phyloP scores from a whole-genome alignment of 768 basidiomycete genomes.

The Sarcomyxa edulis region DNA sequence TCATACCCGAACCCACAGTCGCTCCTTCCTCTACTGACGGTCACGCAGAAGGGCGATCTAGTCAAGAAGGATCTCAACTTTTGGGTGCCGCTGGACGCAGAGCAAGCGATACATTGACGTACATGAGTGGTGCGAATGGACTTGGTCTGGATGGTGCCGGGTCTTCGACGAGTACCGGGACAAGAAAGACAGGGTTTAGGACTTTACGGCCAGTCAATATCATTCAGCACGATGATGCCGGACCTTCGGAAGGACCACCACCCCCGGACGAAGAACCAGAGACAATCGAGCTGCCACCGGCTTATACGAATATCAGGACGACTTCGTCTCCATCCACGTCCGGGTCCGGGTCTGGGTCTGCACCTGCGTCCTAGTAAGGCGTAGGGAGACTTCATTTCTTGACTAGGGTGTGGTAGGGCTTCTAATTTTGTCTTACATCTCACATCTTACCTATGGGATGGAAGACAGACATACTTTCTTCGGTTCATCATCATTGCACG shows the following conservation, averaged over 20 bases:
- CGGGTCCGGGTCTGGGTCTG: too few species aligned
- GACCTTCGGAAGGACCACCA: conserved; percentile 35
- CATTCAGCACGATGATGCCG: conserved; percentile 83
- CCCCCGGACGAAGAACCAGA: conserved; percentile 43
- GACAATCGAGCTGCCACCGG: conserved; percentile 80
- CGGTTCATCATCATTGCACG: too few species aligned
- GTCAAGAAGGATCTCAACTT: too few species aligned
- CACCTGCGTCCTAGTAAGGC: too few species aligned
- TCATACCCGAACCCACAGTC: conserved; percentile 57
- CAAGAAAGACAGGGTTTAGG: conserved; percentile 41
- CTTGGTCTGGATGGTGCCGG: conserved; percentile 15
- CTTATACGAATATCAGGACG: conserved; percentile 65
- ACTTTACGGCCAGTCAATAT: conserved; percentile 69
- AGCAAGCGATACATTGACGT: conserved; percentile 6
- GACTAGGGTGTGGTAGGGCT: too few species aligned
- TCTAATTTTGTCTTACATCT: too few species aligned
- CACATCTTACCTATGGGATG: too few species aligned
- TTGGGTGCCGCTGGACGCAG: conserved; percentile 17
- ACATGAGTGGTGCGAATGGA: conserved; percentile 9
- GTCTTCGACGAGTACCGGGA: conserved; percentile 29
- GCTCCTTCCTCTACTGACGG: conserved; percentile 30
- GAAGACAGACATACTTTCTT: too few species aligned
- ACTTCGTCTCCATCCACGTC: too few species aligned
- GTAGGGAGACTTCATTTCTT: too few species aligned
- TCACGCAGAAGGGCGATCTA: too few species aligned